Evolutionary conservation across 768 basidiomycete species (phyloP).

Genomic region (Pleurotus eryngii): DNA sequence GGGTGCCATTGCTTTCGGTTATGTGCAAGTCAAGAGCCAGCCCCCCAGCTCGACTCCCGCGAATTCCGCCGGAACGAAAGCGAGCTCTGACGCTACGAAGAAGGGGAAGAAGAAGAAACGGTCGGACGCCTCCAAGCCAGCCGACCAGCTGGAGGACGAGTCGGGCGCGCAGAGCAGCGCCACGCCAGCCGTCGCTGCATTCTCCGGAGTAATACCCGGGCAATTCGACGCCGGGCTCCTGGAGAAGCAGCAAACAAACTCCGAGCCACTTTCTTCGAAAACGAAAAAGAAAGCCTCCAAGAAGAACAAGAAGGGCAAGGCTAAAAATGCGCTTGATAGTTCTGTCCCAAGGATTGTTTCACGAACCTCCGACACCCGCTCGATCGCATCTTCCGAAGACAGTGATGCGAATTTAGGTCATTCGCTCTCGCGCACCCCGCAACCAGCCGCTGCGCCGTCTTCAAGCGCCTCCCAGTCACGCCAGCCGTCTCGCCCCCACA

Average conservation of each 20-base stretch:
- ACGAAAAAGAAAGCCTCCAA: conserved; percentile 34
- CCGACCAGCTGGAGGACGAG: conserved; percentile 12
- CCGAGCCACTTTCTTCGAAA: conserved; percentile 10
- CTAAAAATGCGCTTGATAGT: conserved; percentile 9
- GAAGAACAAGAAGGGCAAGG: conserved; percentile 49
- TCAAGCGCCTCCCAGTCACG: conserved; percentile 12
- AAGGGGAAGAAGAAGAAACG: conserved; percentile 30
- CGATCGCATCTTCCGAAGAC: conserved; percentile 16
- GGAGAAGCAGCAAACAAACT: conserved; percentile 6
- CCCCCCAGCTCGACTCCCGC: not conserved
- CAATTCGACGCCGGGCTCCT: conserved; percentile 31
- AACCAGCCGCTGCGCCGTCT: conserved; percentile 13
- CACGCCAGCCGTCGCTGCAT: conserved; percentile 21
- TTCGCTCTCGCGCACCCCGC: conserved; percentile 7
- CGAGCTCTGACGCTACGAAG: conserved; percentile 10
- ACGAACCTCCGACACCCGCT: conserved; percentile 16
- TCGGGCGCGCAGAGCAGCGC: conserved; percentile 9
- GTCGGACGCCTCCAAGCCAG: conserved; percentile 5
- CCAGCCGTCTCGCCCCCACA: not conserved
- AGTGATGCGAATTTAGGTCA: conserved; percentile 6
- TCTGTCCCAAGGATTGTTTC: conserved; percentile 10
- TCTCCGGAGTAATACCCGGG: conserved; percentile 42
- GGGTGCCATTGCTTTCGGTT: conserved; percentile 39
- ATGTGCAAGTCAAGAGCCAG: conserved; percentile 22
- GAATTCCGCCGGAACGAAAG: not conserved